phyloP scores from a whole-genome alignment of 2,329 filamentous ascomycete genomes.

The Zarea fungicola region DNA sequence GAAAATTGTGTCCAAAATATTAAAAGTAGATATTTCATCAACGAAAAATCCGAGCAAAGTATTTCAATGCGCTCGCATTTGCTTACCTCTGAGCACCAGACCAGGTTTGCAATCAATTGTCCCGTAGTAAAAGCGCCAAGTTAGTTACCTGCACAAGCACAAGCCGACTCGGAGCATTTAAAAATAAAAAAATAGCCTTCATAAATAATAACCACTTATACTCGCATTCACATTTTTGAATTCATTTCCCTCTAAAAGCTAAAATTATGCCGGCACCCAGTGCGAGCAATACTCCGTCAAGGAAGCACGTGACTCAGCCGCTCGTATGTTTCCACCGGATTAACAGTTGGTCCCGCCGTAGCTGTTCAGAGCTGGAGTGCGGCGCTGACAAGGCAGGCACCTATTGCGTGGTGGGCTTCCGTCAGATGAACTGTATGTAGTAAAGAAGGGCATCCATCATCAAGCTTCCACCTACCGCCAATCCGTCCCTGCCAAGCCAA shows the following conservation, averaged over 20 bases:
- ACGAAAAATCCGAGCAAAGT: not conserved
- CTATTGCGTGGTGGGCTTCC: slow-evolving; percentile 12
- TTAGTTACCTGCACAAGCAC: no score
- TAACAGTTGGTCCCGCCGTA: slow-evolving; percentile 11
- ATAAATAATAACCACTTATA: no score
- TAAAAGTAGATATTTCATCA: not conserved
- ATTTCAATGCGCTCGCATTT: no score
- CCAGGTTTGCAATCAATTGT: no score
- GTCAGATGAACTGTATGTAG: not conserved
- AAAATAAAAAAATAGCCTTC: no score
- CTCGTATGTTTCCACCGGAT: slow-evolving; percentile 8
- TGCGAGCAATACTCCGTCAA: no score
- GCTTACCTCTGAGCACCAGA: no score
- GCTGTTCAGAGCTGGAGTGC: not conserved
- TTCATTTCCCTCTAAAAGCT: no score
- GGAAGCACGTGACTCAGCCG: slow-evolving; percentile 3
- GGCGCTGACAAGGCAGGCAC: slow-evolving; percentile 10
- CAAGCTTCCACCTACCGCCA: slow-evolving; percentile 8
- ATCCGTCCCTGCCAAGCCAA: not conserved
- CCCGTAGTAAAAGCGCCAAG: no score
- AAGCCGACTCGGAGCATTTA: no score
- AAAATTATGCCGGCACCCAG: no score
- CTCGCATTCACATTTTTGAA: no score
- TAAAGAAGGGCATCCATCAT: slow-evolving; percentile 9
- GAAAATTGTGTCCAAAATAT: not conserved